phyloP scores from a whole-genome alignment of 768 basidiomycete species.

The Coprinopsis strossmayeri region DNA sequence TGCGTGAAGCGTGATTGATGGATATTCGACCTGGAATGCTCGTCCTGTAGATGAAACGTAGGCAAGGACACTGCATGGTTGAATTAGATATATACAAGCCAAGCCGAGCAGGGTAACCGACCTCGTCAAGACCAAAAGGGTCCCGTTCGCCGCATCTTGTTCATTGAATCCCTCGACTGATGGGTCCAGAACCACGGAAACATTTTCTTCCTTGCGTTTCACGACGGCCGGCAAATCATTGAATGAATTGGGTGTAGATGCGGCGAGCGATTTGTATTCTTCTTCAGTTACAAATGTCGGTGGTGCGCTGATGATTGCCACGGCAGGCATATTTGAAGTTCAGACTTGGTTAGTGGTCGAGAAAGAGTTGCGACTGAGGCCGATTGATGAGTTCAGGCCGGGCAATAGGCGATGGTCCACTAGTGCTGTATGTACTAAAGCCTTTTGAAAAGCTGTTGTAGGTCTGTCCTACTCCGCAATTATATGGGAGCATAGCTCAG shows the following conservation, averaged over 20 bases:
- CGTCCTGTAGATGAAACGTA: constrained; percentile 66
- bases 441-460: neutral
- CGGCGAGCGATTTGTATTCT: constrained; percentile 59
- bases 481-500: too few relatives aligned
- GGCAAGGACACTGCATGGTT: constrained; percentile 47
- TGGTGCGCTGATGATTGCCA: constrained; percentile 27
- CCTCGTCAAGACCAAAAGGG: constrained; percentile 86
- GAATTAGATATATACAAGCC: constrained; percentile 6
- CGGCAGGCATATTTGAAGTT: constrained; percentile 31
- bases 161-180: constrained; percentile 51
- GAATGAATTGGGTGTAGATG: constrained; percentile 84
- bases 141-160: constrained; percentile 51
- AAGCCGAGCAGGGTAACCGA: constrained; percentile 21
- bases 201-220: constrained; percentile 65
- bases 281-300: constrained; percentile 43
- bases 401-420: neutral
- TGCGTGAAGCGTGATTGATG: constrained; percentile 89
- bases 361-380: too few relatives aligned
- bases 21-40: constrained; percentile 85
- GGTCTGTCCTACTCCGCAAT: too few relatives aligned
- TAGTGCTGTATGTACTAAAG: neutral
- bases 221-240: constrained; percentile 79
- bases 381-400: neutral
- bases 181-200: constrained; percentile 66
- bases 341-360: too few relatives aligned